Conservation (phyloP, 2,329 filamentous ascomycete species). For the Claviceps maximensis region DNA sequence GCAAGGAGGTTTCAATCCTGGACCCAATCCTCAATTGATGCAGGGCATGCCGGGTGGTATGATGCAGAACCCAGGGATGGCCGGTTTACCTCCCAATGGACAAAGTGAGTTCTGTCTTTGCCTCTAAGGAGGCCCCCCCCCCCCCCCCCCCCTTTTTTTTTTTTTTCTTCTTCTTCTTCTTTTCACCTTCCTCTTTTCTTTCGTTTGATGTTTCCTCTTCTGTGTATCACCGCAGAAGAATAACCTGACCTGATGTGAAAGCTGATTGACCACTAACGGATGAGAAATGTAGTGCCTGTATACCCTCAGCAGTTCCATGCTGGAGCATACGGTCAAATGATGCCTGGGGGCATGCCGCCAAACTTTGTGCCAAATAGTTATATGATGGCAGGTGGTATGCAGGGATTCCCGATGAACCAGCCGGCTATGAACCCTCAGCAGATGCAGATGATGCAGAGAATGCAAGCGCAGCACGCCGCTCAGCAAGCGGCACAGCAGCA, state of each 20-base stretch:
- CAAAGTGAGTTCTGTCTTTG: constrained; percentile 35
- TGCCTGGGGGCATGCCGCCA: constrained; percentile 35
- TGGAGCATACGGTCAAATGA: constrained; percentile 41
- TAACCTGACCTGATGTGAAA: no score
- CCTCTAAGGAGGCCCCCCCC: neutral
- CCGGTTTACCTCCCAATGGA: constrained; percentile 44
- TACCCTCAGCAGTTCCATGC: constrained; percentile 45
- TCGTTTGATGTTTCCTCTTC: no score
- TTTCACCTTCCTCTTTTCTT: neutral
- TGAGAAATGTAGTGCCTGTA: constrained; percentile 33
- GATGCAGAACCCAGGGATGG: constrained; percentile 50
- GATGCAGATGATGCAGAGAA: constrained; percentile 32
- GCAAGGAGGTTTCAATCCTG: constrained; percentile 36
- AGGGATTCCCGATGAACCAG: constrained; percentile 42
- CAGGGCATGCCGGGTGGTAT: constrained; percentile 41
- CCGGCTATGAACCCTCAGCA: constrained; percentile 35
- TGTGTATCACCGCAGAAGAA: no score
- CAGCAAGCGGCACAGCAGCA: constrained; percentile 15
- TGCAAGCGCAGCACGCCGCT: constrained; percentile 16
- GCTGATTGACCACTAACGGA: constrained; percentile 6
- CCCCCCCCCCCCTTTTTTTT: neutral
- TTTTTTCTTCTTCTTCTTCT: neutral
- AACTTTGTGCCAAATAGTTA: constrained; percentile 33
- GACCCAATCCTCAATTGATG: constrained; percentile 43
- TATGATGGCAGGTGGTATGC: constrained; percentile 42